These are phyloP conservation scores for Aspergillus leporis DNA, from an alignment of 495 filamentous ascomycete species.

Conservation along the genomic window DNA sequence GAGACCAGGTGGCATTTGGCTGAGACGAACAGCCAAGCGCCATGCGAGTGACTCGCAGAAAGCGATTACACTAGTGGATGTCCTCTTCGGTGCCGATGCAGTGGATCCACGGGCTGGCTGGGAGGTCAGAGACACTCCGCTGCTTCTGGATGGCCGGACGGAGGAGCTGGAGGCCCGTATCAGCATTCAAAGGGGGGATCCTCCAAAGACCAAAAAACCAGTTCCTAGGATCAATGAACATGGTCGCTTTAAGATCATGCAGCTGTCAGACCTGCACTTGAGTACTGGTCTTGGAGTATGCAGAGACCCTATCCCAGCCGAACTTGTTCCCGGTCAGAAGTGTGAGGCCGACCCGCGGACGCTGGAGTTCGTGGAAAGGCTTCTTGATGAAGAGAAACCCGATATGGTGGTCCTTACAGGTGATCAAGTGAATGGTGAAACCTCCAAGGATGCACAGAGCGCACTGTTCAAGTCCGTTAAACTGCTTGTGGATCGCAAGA, in stretches of 20 bases:
- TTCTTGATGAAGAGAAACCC: constrained; percentile 88
- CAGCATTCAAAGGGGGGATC: constrained; percentile 71
- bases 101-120: constrained; percentile 85
- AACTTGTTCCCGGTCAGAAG: constrained; percentile 62
- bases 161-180: constrained; percentile 68
- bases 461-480: constrained; percentile 93
- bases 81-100: constrained; percentile 91
- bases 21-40: constrained; percentile 74
- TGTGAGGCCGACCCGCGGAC: constrained; percentile 93
- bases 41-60: constrained; percentile 76
- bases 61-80: constrained; percentile 81
- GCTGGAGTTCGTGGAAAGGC: constrained; percentile 77
- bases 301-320: constrained; percentile 76
- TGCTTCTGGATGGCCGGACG: constrained; percentile 63
- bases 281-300: constrained; percentile 85
- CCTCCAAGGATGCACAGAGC: constrained; percentile 85
- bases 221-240: constrained; percentile 76
- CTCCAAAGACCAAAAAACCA: constrained; percentile 59
- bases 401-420: constrained; percentile 89
- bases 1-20: constrained; percentile 79
- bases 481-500: constrained; percentile 78
- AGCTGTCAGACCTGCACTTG: constrained; percentile 87
- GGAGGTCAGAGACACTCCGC: constrained; percentile 68
- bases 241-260: constrained; percentile 97
- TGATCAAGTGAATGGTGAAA: constrained; percentile 94